A percentile compares a stretch with the other conserved stretches of the same genome.
phyloP scores from a whole-genome alignment of 108 stramenopile genomes.

The Epithemia pelagica region DNA sequence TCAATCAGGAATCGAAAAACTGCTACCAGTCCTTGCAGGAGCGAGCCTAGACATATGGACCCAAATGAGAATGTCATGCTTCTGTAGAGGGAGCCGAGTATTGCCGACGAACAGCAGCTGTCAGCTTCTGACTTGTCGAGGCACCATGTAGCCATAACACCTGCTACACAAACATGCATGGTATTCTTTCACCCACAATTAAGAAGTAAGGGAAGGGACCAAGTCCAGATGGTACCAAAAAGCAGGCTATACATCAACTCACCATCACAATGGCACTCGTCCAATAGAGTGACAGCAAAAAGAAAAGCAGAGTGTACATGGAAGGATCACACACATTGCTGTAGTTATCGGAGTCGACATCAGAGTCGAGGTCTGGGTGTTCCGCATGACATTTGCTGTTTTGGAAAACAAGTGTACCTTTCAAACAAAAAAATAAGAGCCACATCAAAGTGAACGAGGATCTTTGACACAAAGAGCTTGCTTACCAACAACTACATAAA shows the following conservation, averaged over 20 bases:
- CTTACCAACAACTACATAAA: slow-evolving; percentile 28
- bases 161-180: slow-evolving; percentile 62
- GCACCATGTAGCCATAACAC: slow-evolving; percentile 85
- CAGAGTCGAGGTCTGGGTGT: slow-evolving; percentile 5
- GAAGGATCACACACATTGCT: slow-evolving; percentile 10
- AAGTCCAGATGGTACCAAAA: not conserved
- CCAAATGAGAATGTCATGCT: slow-evolving; percentile 58
- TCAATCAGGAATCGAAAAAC: slow-evolving; percentile 33
- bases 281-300: slow-evolving; percentile 60
- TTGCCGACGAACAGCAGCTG: slow-evolving; percentile 40
- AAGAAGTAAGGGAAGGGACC: not conserved
- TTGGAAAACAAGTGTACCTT: slow-evolving; percentile 1
- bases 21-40: slow-evolving; percentile 47
- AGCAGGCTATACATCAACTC: slow-evolving; percentile 18
- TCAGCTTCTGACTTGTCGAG: slow-evolving; percentile 34
- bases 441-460: slow-evolving; percentile 23
- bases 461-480: no score
- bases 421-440: not conserved
- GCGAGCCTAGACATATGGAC: slow-evolving; percentile 68
- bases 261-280: slow-evolving; percentile 57
- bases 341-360: not conserved
- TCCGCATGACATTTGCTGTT: slow-evolving; percentile 4
- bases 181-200: slow-evolving; percentile 26
- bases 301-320: slow-evolving; percentile 20
- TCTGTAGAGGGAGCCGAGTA: slow-evolving; percentile 33